A percentile compares a stretch with the other conserved stretches of the same genome.
phyloP scores from a whole-genome alignment of 768 basidiomycete species.

The Termitomyces sp. region DNA sequence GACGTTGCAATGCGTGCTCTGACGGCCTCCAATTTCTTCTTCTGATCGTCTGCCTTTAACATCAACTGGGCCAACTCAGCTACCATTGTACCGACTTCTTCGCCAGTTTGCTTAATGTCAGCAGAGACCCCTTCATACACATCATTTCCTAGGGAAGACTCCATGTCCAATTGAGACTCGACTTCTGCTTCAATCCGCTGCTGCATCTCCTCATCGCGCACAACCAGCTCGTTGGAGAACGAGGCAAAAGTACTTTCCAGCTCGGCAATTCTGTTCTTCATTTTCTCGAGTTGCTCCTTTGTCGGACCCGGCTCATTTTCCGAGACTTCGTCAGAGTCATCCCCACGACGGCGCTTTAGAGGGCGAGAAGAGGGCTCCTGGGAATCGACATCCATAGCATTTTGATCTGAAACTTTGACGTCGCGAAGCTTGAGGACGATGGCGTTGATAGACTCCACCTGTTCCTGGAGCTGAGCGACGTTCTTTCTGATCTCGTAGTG shows the following conservation, averaged over 20 bases:
- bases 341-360: constrained; percentile 23
- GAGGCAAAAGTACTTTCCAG: background rate
- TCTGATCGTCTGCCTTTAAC: constrained; percentile 5
- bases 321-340: background rate
- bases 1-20: constrained; percentile 2
- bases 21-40: constrained; percentile 1
- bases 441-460: constrained; percentile 17
- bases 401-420: background rate
- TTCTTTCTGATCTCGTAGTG: constrained; percentile 16
- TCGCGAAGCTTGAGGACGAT: constrained; percentile 9
- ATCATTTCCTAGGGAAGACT: background rate
- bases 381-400: constrained; percentile 12
- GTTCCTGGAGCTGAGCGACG: constrained; percentile 16
- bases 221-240: constrained; percentile 18
- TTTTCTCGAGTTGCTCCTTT: background rate
- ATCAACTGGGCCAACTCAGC: constrained; percentile 15
- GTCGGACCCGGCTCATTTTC: constrained; percentile 1
- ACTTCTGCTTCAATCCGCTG: constrained; percentile 16
- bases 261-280: background rate
- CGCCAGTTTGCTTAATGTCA: constrained; percentile 14
- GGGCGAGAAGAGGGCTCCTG: background rate
- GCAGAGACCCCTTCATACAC: constrained; percentile 4
- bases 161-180: constrained; percentile 11
- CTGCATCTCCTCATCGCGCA: constrained; percentile 12
- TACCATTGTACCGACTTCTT: constrained; percentile 16